Conservation (phyloP, 345 rosid genomes). For the Murraya paniculata region DNA sequence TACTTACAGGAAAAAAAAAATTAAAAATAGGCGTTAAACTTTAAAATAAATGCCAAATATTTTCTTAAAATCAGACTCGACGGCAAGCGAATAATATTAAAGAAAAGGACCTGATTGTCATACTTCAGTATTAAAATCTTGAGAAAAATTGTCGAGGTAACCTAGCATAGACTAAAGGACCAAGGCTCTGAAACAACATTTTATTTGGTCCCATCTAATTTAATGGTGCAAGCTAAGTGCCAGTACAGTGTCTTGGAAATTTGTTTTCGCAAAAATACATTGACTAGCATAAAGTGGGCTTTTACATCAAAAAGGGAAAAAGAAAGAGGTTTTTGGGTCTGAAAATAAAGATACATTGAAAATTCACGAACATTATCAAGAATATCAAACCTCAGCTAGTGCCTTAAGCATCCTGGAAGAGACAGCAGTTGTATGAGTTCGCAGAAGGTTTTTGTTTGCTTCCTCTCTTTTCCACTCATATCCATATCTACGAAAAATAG, state of each 20-base stretch:
- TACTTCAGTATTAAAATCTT: background rate
- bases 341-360: background rate
- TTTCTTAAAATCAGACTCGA: background rate
- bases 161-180: background rate
- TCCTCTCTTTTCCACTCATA: constrained; percentile 98
- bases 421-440: constrained; percentile 95
- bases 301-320: background rate
- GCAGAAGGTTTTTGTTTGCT: constrained; percentile 88
- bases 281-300: background rate
- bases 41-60: background rate
- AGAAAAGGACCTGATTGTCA: background rate
- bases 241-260: background rate
- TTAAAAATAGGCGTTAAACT: background rate
- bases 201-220: background rate
- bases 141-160: background rate
- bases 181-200: background rate
- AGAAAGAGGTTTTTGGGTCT: background rate
- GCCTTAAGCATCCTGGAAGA: constrained; percentile 90
- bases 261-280: background rate
- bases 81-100: background rate
- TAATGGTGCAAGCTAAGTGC: background rate
- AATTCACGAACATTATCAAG: constrained; percentile 17
- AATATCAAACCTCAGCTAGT: constrained; percentile 65
- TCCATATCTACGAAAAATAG: constrained; percentile 47
- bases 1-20: background rate